phyloP scores from a whole-genome alignment of 164 flowering plant genomes.

The Protea cynaroides region DNA sequence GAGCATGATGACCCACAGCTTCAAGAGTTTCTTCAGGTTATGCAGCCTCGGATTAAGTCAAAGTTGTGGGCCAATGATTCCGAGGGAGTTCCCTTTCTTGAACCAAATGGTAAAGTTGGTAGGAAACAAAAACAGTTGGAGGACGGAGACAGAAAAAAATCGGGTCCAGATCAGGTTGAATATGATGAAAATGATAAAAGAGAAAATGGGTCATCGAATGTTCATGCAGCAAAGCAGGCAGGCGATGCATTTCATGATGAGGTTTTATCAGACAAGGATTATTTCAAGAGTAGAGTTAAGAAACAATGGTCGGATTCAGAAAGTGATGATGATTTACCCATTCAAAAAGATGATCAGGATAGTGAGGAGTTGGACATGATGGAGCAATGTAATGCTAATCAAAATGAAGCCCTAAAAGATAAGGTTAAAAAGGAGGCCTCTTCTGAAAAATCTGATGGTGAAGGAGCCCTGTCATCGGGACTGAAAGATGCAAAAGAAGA shows the following conservation, averaged over 20 bases:
- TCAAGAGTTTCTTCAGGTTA: conserved; percentile 77
- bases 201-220: conserved; percentile 11
- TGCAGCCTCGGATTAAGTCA: conserved; percentile 71
- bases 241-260: conserved; percentile 28
- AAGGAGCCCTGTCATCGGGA: conserved; percentile 21
- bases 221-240: conserved; percentile 10
- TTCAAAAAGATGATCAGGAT: conserved; percentile 15
- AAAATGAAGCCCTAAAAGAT: conserved; percentile 7
- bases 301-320: conserved; percentile 88
- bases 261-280: conserved; percentile 66
- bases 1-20: conserved; percentile 58
- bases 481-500: conserved; percentile 29
- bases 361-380: conserved; percentile 7
- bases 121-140: conserved; percentile 14
- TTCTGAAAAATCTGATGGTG: conserved; percentile 22
- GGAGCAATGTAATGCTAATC: conserved; percentile 8
- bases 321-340: conserved; percentile 19
- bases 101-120: conserved; percentile 16
- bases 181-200: conserved; percentile 18
- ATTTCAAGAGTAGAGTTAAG: conserved; percentile 74
- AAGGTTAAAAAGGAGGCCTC: conserved; percentile 21
- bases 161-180: conserved; percentile 12
- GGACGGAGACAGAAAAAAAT: conserved; percentile 18
- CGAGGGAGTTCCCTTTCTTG: conserved; percentile 24
- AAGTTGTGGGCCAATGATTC: conserved; percentile 95